A percentile compares a stretch with the other conserved stretches of the same genome.
These are phyloP conservation scores for Talaromyces thailandensis DNA, from an alignment of 495 filamentous ascomycete genomes.

Conservation along the genomic window DNA sequence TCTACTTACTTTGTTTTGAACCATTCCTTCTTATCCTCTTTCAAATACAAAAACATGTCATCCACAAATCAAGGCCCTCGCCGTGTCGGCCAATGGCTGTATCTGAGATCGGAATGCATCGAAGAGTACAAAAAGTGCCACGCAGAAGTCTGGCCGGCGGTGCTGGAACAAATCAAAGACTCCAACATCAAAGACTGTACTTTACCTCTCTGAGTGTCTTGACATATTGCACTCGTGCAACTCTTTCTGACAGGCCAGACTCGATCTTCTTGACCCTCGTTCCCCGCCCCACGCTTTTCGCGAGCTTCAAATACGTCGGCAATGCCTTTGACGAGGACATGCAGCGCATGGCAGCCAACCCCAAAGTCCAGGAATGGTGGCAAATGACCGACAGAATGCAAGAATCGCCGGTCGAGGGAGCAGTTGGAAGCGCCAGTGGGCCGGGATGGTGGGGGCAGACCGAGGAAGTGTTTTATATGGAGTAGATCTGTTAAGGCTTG, in stretches of 20 bases:
- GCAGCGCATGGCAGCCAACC: slow-evolving; percentile 58
- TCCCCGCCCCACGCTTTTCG: slow-evolving; percentile 54
- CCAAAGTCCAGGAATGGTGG: slow-evolving; percentile 72
- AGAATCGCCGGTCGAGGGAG: slow-evolving; percentile 52
- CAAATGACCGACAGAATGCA: slow-evolving; percentile 67
- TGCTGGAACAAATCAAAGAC: slow-evolving; percentile 60
- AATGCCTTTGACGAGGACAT: slow-evolving; percentile 62
- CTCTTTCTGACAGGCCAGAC: slow-evolving; percentile 31
- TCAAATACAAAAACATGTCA: background rate
- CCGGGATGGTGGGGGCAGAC: slow-evolving; percentile 64
- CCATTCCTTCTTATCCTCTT: background rate
- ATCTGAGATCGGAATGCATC: slow-evolving; percentile 55
- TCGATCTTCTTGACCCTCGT: slow-evolving; percentile 57
- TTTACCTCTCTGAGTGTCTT: slow-evolving; percentile 10
- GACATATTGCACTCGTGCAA: background rate
- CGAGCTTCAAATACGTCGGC: slow-evolving; percentile 66
- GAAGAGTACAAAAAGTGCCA: slow-evolving; percentile 65
- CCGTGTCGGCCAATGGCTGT: slow-evolving; percentile 59
- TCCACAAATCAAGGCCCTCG: slow-evolving; percentile 18
- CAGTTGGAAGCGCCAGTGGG: slow-evolving; percentile 51
- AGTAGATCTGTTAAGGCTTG: slow-evolving; percentile 11
- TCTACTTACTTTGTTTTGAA: background rate
- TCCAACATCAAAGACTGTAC: slow-evolving; percentile 66
- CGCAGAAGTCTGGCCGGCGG: slow-evolving; percentile 64
- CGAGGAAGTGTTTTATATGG: slow-evolving; percentile 62